phyloP scores from a whole-genome alignment of 495 filamentous ascomycete species.

The Lophium mytilinum region DNA sequence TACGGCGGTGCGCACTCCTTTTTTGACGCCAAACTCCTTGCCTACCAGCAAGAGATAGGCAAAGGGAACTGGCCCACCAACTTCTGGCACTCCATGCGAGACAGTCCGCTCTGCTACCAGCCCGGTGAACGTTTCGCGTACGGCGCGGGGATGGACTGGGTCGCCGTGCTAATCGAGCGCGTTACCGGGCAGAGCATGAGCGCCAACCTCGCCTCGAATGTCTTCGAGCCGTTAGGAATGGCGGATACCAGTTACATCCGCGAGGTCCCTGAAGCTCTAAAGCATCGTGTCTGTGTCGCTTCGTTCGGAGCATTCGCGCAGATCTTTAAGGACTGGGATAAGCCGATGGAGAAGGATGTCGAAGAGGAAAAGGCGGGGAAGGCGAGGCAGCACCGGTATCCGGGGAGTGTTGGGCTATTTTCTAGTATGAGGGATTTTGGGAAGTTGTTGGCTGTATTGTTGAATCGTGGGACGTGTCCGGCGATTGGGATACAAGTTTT shows the following conservation, averaged over 20 bases:
- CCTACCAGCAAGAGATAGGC: not conserved
- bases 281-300: conserved; percentile 21
- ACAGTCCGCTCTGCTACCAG: conserved; percentile 29
- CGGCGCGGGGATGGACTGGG: conserved; percentile 24
- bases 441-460: no score
- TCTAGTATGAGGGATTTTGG: conserved; percentile 40
- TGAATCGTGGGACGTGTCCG: no score
- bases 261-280: conserved; percentile 23
- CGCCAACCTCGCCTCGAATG: conserved; percentile 39
- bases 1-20: conserved; percentile 11
- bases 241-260: conserved; percentile 37
- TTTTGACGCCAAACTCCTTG: conserved; percentile 2
- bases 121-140: conserved; percentile 31
- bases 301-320: not conserved
- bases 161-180: conserved; percentile 18
- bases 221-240: conserved; percentile 42
- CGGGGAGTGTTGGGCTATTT: conserved; percentile 41
- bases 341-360: no score
- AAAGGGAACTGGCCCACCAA: not conserved
- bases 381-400: conserved; percentile 46
- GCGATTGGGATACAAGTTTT: no score
- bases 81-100: not conserved
- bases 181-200: conserved; percentile 24
- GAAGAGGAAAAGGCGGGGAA: conserved; percentile 37
- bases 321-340: not conserved